Conservation (phyloP, 2,329 filamentous ascomycete species). For the Achaetomium macrosporum region DNA sequence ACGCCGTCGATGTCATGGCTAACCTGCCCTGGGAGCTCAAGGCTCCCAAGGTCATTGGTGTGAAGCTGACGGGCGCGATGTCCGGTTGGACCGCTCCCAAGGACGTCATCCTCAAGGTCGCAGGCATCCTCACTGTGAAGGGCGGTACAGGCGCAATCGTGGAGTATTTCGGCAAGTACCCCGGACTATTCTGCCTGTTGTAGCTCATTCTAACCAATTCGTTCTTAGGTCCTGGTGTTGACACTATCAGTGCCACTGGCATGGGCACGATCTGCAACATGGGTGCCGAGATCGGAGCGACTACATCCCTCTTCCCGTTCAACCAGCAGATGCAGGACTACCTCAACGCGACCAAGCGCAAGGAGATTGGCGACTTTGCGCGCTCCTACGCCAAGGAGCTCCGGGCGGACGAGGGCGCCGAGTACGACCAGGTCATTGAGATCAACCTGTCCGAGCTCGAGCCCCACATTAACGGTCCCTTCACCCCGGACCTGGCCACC, state of each 20-base stretch:
- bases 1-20: slow-evolving; percentile 98
- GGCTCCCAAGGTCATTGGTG: slow-evolving; percentile 94
- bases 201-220: no score
- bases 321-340: slow-evolving; percentile 98
- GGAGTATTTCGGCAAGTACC: slow-evolving; percentile 55
- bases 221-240: slow-evolving; percentile 67
- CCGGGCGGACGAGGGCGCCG: slow-evolving; percentile 77
- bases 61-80: slow-evolving; percentile 84
- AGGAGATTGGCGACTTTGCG: slow-evolving; percentile 84
- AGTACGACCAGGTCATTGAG: slow-evolving; percentile 95
- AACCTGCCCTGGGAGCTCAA: slow-evolving; percentile 97
- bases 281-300: slow-evolving; percentile 67
- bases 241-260: slow-evolving; percentile 72
- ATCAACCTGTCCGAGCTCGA: slow-evolving; percentile 93
- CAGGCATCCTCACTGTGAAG: slow-evolving; percentile 95
- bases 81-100: slow-evolving; percentile 92
- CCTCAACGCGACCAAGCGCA: slow-evolving; percentile 83
- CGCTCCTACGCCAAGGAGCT: slow-evolving; percentile 80
- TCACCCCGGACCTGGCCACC: slow-evolving; percentile 96
- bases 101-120: slow-evolving; percentile 96
- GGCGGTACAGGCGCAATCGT: slow-evolving; percentile 91
- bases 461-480: slow-evolving; percentile 97
- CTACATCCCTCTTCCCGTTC: slow-evolving; percentile 94
- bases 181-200: no score
- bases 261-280: slow-evolving; percentile 8